Base-by-base conservation (phyloP, 2,329 filamentous ascomycete species). In the Clonostachys sp. region DNA sequence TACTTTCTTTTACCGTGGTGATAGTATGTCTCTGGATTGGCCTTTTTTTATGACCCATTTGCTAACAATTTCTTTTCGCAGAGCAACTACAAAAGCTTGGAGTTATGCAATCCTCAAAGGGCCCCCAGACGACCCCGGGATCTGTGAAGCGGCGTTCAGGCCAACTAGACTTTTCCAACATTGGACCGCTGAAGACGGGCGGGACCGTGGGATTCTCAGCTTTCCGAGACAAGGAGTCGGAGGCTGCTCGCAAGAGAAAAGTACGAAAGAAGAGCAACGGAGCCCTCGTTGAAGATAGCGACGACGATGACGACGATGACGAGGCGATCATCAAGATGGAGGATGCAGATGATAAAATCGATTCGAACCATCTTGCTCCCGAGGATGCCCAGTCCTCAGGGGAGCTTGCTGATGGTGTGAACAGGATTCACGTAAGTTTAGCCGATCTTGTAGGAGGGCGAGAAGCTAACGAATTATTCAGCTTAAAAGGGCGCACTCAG, bases 1-100 rank as follows among this genome's bases (percentile, higher is more conserved):
- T 66, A 97, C 95, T 30, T 99, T 99, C 66, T 90, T 97, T 70
- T 99, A 99, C 65, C 83, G 94, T 51, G 94, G 94, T 64, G 89
- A 96, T 64, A 87, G 92, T 95, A 75, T 75, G 90, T 83, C n/a
- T 14, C 20, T 18, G 6, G 16, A 38, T 34, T 13, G 6, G n/a
- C 18, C 14, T n/a, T 9, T 18, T 10, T 35, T 3, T 13, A 16
- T 33, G 34, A 5, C 18, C 33, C 9, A 14, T 36, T 24, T 45
- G 14, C 40, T 16, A 46, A 16, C 47, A 55, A 58, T 63, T 54
- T 59, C n/a, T 42, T 35, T 24, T 34, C 46, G 9, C 39, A 95
- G 91, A 90, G 45, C 94, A 99, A 84, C 75, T 99, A 45, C 86
- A 91, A 61, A 99, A 97, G 69, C 96, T 99, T 85, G 92, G 92